Conservation (phyloP, 441 rosid genomes). For the Eutrema salsugineum region DNA sequence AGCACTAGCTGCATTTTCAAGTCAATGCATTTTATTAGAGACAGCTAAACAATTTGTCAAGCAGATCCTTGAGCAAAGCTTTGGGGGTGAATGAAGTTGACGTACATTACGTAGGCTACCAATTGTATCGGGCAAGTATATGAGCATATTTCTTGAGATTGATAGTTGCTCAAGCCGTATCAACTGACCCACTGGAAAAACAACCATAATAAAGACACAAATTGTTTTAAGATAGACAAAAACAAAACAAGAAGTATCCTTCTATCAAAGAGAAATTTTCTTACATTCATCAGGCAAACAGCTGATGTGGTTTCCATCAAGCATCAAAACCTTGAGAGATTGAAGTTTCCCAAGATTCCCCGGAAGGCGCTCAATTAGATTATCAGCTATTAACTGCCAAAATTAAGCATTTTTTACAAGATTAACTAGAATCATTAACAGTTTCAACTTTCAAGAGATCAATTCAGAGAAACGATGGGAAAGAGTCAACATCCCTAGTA, state of each 20-base stretch:
- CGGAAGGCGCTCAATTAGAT: constrained; percentile 67
- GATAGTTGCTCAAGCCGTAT: constrained; percentile 86
- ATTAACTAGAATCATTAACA: not conserved
- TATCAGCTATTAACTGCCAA: constrained; percentile 68
- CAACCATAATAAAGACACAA: not conserved
- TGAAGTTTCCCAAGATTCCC: constrained; percentile 85
- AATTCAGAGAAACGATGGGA: not conserved
- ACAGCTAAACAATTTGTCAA: not conserved
- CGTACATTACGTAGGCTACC: constrained; percentile 96
- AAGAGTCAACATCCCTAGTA: not conserved
- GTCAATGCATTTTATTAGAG: constrained; percentile 7
- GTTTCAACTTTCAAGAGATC: not conserved
- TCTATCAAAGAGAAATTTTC: constrained; percentile 15
- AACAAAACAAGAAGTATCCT: not conserved
- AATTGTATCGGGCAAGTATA: constrained; percentile 80
- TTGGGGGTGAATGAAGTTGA: constrained; percentile 10
- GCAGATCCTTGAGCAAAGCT: constrained; percentile 1
- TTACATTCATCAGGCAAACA: constrained; percentile 96
- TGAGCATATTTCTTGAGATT: constrained; percentile 68
- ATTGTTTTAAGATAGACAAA: not conserved
- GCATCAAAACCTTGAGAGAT: constrained; percentile 76
- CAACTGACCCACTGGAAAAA: constrained; percentile 82
- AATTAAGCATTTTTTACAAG: not conserved
- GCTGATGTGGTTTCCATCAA: constrained; percentile 75
- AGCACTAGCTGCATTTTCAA: constrained; percentile 66